These are phyloP conservation scores for Ophiostoma triangulosporum DNA, from an alignment of 2,329 filamentous ascomycete genomes.

Conservation along the genomic window DNA sequence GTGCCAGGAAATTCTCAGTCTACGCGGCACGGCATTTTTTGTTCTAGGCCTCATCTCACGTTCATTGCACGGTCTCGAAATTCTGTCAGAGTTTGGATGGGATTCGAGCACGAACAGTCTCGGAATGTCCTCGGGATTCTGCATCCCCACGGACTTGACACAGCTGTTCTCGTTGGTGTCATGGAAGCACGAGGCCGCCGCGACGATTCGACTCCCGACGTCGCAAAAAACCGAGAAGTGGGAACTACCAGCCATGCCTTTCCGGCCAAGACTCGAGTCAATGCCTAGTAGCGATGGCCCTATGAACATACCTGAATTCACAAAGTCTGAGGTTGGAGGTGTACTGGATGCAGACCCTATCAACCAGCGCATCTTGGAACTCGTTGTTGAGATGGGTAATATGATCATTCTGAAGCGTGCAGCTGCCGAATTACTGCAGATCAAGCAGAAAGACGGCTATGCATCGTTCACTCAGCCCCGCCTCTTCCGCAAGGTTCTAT, in stretches of 20 bases:
- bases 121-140: constrained; percentile 75
- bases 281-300: background rate
- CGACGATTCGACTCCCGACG: constrained; percentile 33
- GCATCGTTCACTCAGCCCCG: constrained; percentile 60
- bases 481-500: constrained; percentile 76
- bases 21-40: constrained; percentile 93
- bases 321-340: constrained; percentile 16
- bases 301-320: constrained; percentile 20
- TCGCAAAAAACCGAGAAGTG: constrained; percentile 39
- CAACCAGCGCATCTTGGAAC: constrained; percentile 69
- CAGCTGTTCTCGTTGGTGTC: constrained; percentile 61
- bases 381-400: constrained; percentile 81
- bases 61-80: constrained; percentile 83
- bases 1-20: constrained; percentile 73
- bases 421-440: constrained; percentile 64
- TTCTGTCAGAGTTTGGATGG: constrained; percentile 82
- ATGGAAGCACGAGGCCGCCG: constrained; percentile 39
- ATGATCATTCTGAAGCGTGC: constrained; percentile 85
- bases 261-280: constrained; percentile 26
- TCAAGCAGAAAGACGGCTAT: constrained; percentile 62
- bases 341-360: constrained; percentile 26
- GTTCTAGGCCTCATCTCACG: constrained; percentile 85
- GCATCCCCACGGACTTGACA: constrained; percentile 65
- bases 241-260: constrained; percentile 28
- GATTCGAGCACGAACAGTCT: constrained; percentile 75